A percentile compares a stretch with the other conserved stretches of the same genome.
Conservation (phyloP, 1,284 basidiomycete genomes). For the Malassezia equina region DNA sequence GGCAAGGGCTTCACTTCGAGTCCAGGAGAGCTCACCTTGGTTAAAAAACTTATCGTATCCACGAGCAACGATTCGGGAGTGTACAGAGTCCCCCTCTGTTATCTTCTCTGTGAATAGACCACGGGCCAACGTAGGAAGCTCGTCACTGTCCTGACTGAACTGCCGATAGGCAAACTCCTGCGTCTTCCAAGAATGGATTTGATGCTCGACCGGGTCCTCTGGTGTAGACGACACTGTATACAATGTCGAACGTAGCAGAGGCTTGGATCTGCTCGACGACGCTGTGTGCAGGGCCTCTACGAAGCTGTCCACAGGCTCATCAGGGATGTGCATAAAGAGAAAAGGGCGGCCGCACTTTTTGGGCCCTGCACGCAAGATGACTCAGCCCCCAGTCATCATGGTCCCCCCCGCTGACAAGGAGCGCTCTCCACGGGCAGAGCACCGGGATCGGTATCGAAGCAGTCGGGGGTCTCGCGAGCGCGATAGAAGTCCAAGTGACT, state of each 20-base stretch:
- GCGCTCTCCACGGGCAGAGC: neutral
- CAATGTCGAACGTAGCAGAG: conserved; percentile 24
- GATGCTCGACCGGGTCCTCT: conserved; percentile 9
- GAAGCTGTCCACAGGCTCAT: conserved; percentile 1
- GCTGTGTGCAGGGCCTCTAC: conserved; percentile 22
- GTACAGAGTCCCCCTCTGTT: conserved; percentile 15
- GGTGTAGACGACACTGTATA: neutral
- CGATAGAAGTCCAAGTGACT: neutral
- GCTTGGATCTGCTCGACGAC: conserved; percentile 16
- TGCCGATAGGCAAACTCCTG: conserved; percentile 46
- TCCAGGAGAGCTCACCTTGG: conserved; percentile 89
- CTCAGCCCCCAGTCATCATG: neutral
- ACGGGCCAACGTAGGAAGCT: conserved; percentile 41
- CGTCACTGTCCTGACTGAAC: conserved; percentile 22
- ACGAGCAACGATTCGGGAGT: conserved; percentile 68
- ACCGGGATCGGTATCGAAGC: neutral
- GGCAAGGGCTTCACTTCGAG: conserved; percentile 50
- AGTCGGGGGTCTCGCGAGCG: neutral
- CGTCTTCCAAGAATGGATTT: conserved; percentile 39
- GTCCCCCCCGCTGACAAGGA: neutral
- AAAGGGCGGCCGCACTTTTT: too few relatives aligned
- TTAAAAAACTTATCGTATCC: conserved; percentile 99
- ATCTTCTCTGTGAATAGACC: conserved; percentile 40
- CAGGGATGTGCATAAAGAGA: neutral
- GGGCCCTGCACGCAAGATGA: neutral